Evolutionary conservation across 164 flowering plant species (phyloP).

Genomic region (Berberis thunbergii): DNA sequence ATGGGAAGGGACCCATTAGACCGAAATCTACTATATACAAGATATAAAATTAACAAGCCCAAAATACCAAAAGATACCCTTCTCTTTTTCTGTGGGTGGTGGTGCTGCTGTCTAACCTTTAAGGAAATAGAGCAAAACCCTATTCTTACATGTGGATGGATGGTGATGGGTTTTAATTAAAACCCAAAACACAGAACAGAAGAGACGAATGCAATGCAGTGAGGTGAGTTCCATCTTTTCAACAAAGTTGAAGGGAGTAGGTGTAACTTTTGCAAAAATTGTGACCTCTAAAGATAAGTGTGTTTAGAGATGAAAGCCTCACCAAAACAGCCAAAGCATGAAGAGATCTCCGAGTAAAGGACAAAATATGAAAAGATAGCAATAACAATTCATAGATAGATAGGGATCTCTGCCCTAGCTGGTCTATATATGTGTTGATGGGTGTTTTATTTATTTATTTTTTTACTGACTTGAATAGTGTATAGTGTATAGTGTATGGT

Average conservation of each 20-base stretch:
- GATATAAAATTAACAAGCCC: too few relatives aligned
- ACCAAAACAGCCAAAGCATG: slow-evolving; percentile 19
- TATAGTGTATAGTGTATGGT: background rate
- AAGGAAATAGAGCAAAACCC: slow-evolving; percentile 4
- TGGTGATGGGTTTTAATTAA: slow-evolving; percentile 14
- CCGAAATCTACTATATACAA: too few relatives aligned
- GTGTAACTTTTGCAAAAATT: slow-evolving; percentile 1
- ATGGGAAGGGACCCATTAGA: too few relatives aligned
- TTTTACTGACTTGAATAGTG: slow-evolving; percentile 28
- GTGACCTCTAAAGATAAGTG: slow-evolving; percentile 18
- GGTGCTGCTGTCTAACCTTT: background rate
- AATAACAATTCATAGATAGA: slow-evolving; percentile 3
- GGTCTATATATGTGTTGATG: background rate
- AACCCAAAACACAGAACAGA: too few relatives aligned
- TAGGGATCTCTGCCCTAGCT: slow-evolving; percentile 13
- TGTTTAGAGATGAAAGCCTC: slow-evolving; percentile 5
- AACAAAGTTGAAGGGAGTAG: background rate
- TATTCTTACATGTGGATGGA: slow-evolving; percentile 11
- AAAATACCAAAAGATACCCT: too few relatives aligned
- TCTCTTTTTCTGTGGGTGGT: too few relatives aligned
- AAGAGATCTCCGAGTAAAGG: slow-evolving; percentile 23
- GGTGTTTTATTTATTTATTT: background rate
- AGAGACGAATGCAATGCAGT: background rate
- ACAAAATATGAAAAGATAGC: slow-evolving; percentile 18
- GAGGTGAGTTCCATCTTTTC: slow-evolving; percentile 12